Percentiles rank a stretch among this genome's conserved stretches.
Evolutionary conservation across 371 early-diverging fungal species (phyloP).

Genomic region (Zychaea mexicana): DNA sequence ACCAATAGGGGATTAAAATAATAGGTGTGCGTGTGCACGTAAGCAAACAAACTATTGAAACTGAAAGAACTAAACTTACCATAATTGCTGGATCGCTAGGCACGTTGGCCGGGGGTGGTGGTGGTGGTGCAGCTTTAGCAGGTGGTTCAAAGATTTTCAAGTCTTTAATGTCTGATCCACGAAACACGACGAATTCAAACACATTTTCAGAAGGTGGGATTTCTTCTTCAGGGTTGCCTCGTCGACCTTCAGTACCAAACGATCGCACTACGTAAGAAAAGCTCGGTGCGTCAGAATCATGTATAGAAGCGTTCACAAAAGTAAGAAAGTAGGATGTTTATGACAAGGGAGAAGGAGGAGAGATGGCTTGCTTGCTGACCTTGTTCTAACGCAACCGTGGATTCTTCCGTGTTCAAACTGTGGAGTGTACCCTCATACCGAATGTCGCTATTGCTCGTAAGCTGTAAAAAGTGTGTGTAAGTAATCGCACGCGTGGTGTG

Average conservation of each 20-base stretch:
- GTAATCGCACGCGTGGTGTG: no score
- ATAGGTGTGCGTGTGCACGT: not conserved
- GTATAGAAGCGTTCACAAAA: not conserved
- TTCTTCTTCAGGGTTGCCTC: constrained; percentile 79
- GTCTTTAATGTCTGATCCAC: constrained; percentile 93
- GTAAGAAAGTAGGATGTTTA: not conserved
- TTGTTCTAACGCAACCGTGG: constrained; percentile 90
- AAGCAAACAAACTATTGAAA: not conserved
- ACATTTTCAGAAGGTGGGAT: constrained; percentile 82
- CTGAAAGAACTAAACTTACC: constrained; percentile 41
- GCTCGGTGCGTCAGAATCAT: not conserved
- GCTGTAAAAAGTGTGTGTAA: no score
- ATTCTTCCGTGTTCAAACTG: constrained; percentile 85
- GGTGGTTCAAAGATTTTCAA: constrained; percentile 85
- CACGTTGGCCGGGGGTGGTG: constrained; percentile 58
- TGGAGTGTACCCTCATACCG: constrained; percentile 91
- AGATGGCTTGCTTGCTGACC: no score
- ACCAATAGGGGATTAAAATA: not conserved
- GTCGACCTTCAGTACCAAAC: constrained; percentile 85
- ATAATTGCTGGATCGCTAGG: constrained; percentile 92
- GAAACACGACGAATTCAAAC: constrained; percentile 91
- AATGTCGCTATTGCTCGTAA: constrained; percentile 90
- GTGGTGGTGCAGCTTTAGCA: constrained; percentile 51
- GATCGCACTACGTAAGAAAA: constrained; percentile 65
- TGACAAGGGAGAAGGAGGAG: no score